phyloP scores from a whole-genome alignment of 495 filamentous ascomycete species.

The Aspergillus asperescens region DNA sequence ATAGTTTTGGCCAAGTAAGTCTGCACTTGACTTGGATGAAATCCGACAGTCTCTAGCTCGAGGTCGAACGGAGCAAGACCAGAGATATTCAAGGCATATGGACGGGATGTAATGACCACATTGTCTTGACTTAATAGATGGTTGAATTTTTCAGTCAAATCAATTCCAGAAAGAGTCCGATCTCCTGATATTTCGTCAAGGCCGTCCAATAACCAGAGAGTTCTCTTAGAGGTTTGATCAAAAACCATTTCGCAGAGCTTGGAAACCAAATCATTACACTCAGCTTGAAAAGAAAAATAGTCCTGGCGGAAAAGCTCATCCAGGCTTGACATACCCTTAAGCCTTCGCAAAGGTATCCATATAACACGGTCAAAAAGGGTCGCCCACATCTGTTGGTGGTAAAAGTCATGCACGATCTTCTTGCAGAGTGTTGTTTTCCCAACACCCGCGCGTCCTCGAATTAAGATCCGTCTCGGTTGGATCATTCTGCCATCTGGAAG shows the following conservation, averaged over 20 bases:
- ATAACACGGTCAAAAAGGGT: slow-evolving; percentile 4
- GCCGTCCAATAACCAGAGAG: slow-evolving; percentile 7
- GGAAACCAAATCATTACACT: not conserved
- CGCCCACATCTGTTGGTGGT: slow-evolving; percentile 19
- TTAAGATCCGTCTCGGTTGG: slow-evolving; percentile 28
- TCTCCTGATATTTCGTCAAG: slow-evolving; percentile 4
- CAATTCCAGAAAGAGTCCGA: not conserved
- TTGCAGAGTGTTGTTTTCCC: slow-evolving; percentile 47
- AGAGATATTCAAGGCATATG: slow-evolving; percentile 6
- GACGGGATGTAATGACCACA: slow-evolving; percentile 16
- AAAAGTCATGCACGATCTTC: slow-evolving; percentile 33
- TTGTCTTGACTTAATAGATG: slow-evolving; percentile 5
- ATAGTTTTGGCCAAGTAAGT: slow-evolving; percentile 9
- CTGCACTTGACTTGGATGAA: slow-evolving; percentile 13
- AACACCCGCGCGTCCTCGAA: slow-evolving; percentile 40
- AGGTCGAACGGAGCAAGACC: slow-evolving; percentile 8
- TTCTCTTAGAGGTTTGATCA: not conserved
- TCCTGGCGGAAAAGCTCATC: not conserved
- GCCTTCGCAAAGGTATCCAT: slow-evolving; percentile 8
- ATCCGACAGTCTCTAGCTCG: slow-evolving; percentile 18
- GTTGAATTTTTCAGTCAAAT: not conserved
- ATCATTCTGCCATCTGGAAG: not conserved
- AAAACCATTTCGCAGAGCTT: not conserved
- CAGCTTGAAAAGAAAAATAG: not conserved
- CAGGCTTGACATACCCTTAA: slow-evolving; percentile 1